Conservation (phyloP, 2,329 filamentous ascomycete species). For the Pyricularia sp. region DNA sequence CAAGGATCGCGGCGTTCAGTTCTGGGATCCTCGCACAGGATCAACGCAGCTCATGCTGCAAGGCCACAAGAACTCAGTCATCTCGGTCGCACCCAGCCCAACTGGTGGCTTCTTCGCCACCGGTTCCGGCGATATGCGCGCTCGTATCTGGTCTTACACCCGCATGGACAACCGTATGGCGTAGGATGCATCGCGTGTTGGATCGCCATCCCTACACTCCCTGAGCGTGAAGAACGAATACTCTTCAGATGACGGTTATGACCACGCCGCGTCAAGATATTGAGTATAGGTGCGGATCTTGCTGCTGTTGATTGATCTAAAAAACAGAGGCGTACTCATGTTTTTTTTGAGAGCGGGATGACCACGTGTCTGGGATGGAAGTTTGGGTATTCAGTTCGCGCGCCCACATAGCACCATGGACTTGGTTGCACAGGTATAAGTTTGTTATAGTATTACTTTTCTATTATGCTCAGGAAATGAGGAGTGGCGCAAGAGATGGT, state of each 20-base stretch:
- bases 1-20: slow-evolving; percentile 95
- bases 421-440: not conserved
- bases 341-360: not conserved
- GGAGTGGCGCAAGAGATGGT: not conserved
- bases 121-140: slow-evolving; percentile 94
- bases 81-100: slow-evolving; percentile 91
- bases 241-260: not conserved
- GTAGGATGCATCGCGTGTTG: not conserved
- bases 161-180: slow-evolving; percentile 14
- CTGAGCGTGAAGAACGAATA: not conserved
- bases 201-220: not conserved
- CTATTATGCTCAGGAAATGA: not conserved
- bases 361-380: not conserved
- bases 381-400: not conserved
- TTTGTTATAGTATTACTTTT: not conserved
- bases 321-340: not conserved
- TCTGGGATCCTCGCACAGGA: slow-evolving; percentile 94
- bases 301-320: not conserved
- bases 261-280: not conserved
- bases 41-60: slow-evolving; percentile 97
- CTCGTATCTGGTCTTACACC: slow-evolving; percentile 88
- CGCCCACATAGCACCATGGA: not conserved
- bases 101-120: slow-evolving; percentile 85
- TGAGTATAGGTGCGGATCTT: not conserved
- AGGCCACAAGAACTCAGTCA: slow-evolving; percentile 97